Conservation (phyloP, 116 monocot species). For the Iris pallida region DNA sequence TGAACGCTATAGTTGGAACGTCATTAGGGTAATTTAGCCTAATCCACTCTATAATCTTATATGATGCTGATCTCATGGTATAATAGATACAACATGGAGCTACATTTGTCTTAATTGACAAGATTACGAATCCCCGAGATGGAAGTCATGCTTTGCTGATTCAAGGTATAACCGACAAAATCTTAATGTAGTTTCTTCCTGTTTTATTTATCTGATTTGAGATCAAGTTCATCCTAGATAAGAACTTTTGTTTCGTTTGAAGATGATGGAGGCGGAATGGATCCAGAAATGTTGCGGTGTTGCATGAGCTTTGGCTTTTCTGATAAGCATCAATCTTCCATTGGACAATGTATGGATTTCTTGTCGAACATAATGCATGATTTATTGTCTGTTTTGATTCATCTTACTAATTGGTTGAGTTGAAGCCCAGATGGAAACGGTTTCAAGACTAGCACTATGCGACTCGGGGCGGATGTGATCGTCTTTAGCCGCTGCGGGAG, state of each 20-base stretch:
- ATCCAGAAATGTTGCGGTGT: constrained; percentile 46
- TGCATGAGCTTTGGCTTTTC: constrained; percentile 91
- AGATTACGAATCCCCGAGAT: constrained; percentile 17
- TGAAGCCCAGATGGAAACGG: constrained; percentile 74
- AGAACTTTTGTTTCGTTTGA: not conserved
- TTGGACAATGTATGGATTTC: constrained; percentile 63
- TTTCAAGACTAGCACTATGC: constrained; percentile 87
- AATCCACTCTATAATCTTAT: not conserved
- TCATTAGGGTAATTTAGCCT: too few species aligned
- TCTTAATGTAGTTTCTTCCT: not conserved
- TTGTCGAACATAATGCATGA: constrained; percentile 1
- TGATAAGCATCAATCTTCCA: constrained; percentile 46
- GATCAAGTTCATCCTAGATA: not conserved
- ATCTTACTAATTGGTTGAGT: not conserved
- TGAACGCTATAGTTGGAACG: too few species aligned
- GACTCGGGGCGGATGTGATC: constrained; percentile 75
- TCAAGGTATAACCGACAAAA: constrained; percentile 18
- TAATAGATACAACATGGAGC: constrained; percentile 32
- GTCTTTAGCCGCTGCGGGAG: constrained; percentile 53
- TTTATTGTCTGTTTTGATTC: constrained; percentile 8
- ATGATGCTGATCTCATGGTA: not conserved
- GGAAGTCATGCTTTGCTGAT: constrained; percentile 26
- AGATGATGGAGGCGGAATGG: constrained; percentile 91
- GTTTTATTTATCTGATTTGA: not conserved
- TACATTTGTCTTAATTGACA: constrained; percentile 32